Evolutionary conservation across 2,329 filamentous ascomycete genomes (phyloP), one percentile per base, ranked within the genome.

Genomic region (Curvularia hawaiiensis): DNA sequence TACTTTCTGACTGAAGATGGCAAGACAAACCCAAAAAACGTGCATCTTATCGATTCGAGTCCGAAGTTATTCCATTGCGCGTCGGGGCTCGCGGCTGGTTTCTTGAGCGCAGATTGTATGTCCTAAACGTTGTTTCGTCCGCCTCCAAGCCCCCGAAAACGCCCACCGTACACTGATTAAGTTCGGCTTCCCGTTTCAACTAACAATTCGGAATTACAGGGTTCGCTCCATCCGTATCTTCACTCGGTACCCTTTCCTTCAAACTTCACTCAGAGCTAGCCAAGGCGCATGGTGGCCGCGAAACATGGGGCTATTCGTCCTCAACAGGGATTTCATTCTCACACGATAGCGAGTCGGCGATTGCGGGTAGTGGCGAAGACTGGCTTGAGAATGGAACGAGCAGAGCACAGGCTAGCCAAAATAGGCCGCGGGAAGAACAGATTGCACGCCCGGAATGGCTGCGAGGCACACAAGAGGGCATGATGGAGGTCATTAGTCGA

Each of bases 21-120:
- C 9, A 69, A 71, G 51, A 70, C 75, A 44, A 62, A 71, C 45
- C 76, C 79, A 4, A 64, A 77, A 20, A 77, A 79, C 31, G 85
- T 88, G 51, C 83, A 86, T 60, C 75, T 89, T 22, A 61, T 89
- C 39, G 86, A 88, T 65, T 78, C 83, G 6, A 83, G 83, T 4
- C 73, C 80, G 0, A 72, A 85, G 60, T 81, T 93, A 31, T 91
- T 93, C 74, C 83, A 85, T 11, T 90, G 88, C 30, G 90, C 90
- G 0, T 92, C 89, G 2, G 90, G 90, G 1, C 87, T 85, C 63
- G 89, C 90, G 0, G 91, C 83, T 18, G 90, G 90, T 0, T 94
- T 93, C 68, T 70, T 93, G 9, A 90, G 90, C 0, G 81, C 80
- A 33, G 88, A 93, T 72, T 93, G 90, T 79, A 69, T 18, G 74